These are phyloP conservation scores for Suhomyces kunorum DNA, from an alignment of 1,139 yeast species.

Conservation along the genomic window DNA sequence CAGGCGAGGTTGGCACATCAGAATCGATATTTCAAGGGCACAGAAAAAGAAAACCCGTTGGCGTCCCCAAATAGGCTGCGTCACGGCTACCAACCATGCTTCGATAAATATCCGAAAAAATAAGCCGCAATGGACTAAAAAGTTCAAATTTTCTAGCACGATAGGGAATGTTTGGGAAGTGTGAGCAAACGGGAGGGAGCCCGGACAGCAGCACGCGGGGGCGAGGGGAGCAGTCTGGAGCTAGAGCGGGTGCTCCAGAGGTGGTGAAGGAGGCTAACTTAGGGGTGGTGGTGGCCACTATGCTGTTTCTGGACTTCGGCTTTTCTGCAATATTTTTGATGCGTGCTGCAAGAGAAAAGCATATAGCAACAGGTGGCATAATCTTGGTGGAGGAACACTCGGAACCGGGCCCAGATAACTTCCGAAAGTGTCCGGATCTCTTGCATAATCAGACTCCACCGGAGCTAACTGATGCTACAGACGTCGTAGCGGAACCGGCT, in stretches of 20 bases:
- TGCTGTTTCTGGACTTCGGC: not conserved
- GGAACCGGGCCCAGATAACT: too few species aligned
- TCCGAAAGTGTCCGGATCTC: too few species aligned
- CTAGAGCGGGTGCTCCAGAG: too few species aligned
- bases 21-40: constrained; percentile 1
- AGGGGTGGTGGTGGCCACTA: too few species aligned
- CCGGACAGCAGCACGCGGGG: not conserved
- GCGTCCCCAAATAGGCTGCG: constrained; percentile 7
- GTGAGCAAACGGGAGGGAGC: not conserved
- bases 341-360: constrained; percentile 10
- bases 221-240: not conserved
- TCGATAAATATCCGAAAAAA: constrained; percentile 11
- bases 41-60: constrained; percentile 6
- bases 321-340: constrained; percentile 2
- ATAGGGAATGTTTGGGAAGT: not conserved
- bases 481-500: too few species aligned
- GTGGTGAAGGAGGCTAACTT: too few species aligned
- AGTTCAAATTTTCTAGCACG: constrained; percentile 3
- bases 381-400: constrained; percentile 1
- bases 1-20: constrained; percentile 1
- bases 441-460: too few species aligned
- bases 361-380: constrained; percentile 3
- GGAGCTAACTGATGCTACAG: too few species aligned
- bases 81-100: constrained; percentile 9
- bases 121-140: constrained; percentile 9